phyloP scores from a whole-genome alignment of 768 basidiomycete genomes.

The Neoboletus magnificus region DNA sequence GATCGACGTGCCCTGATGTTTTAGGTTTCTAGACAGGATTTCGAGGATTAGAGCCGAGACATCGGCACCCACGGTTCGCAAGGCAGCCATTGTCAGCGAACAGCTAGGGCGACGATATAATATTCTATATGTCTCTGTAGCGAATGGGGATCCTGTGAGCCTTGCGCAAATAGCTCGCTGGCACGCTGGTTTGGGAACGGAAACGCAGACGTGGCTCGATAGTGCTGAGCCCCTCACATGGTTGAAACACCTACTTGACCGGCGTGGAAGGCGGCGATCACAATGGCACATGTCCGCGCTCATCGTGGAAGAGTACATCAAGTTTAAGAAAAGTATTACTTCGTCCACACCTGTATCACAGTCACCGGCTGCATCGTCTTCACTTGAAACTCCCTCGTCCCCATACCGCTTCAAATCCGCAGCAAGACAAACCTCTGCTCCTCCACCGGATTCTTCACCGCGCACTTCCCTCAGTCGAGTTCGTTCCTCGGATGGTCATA shows the following conservation, averaged over 20 bases:
- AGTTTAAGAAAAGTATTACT: conserved; percentile 34
- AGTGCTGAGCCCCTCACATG: conserved; percentile 69
- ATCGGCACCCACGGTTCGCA: conserved; percentile 54
- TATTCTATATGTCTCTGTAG: conserved; percentile 43
- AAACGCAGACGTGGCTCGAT: conserved; percentile 53
- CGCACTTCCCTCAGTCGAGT: conserved; percentile 39
- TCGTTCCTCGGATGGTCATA: conserved; percentile 43
- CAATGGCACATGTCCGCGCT: conserved; percentile 68
- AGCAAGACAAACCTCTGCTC: conserved; percentile 25
- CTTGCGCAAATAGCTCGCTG: conserved; percentile 54
- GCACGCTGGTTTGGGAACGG: conserved; percentile 50
- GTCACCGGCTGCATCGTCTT: conserved; percentile 12
- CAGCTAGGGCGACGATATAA: conserved; percentile 67
- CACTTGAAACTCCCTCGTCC: conserved; percentile 11
- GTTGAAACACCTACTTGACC: conserved; percentile 64
- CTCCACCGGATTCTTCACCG: conserved; percentile 39
- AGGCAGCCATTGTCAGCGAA: conserved; percentile 59
- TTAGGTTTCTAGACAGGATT: conserved; percentile 49
- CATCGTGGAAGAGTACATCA: conserved; percentile 63
- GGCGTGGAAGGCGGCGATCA: conserved; percentile 39
- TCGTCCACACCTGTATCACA: conserved; percentile 13
- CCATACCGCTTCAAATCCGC: conserved; percentile 10
- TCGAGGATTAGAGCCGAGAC: conserved; percentile 47
- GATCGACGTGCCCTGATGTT: background rate
- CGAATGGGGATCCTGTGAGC: conserved; percentile 37